Conservation (phyloP, 805 yeast species). For the Pichia insulana region DNA sequence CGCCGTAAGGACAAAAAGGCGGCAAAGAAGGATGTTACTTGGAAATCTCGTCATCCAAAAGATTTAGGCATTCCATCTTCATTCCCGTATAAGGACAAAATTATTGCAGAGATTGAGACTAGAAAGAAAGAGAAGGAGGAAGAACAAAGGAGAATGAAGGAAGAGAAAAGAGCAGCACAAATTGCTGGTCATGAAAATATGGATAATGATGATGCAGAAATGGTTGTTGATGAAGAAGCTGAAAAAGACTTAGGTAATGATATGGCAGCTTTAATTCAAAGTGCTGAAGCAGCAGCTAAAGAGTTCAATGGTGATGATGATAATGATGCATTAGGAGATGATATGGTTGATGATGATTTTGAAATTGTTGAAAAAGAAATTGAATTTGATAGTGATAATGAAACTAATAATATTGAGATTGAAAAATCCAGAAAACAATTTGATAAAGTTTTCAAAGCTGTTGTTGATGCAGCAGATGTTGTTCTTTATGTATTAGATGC, state of each 20-base stretch:
- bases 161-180: constrained; percentile 34
- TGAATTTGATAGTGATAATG: constrained; percentile 29
- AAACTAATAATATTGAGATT: constrained; percentile 34
- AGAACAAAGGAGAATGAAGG: constrained; percentile 41
- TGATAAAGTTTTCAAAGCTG: constrained; percentile 88
- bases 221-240: constrained; percentile 29
- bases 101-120: constrained; percentile 64
- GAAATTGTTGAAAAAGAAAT: constrained; percentile 44
- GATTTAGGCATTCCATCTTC: constrained; percentile 94
- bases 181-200: not conserved
- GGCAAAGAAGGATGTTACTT: constrained; percentile 84
- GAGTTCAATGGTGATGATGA: constrained; percentile 53
- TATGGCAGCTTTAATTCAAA: constrained; percentile 76
- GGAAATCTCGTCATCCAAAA: constrained; percentile 78
- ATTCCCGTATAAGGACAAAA: constrained; percentile 87
- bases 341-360: constrained; percentile 37
- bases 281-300: constrained; percentile 83
- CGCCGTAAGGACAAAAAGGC: constrained; percentile 73
- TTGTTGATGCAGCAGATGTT: constrained; percentile 88
- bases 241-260: constrained; percentile 34
- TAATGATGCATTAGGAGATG: constrained; percentile 29
- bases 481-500: constrained; percentile 92
- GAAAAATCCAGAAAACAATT: constrained; percentile 84
- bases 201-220: constrained; percentile 23
- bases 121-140: constrained; percentile 48